phyloP scores from a whole-genome alignment of 169 alveolate species.

The Plasmodium cynomolgi region DNA sequence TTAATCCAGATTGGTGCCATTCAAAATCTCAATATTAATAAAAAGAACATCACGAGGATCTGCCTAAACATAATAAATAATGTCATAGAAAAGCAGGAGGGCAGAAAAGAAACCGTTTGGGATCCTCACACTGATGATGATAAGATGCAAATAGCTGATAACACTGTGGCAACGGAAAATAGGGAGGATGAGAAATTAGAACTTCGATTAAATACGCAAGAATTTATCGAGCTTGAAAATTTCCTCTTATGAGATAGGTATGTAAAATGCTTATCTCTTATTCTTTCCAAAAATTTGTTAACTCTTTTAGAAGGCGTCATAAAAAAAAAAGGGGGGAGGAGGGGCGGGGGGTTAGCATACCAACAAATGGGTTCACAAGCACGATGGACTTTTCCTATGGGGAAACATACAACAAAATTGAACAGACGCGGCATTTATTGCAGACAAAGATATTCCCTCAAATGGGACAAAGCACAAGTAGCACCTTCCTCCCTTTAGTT shows the following conservation, averaged over 20 bases:
- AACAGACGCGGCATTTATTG: background rate
- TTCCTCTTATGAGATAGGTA: conserved; percentile 18
- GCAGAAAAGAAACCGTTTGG: background rate
- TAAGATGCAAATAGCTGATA: background rate
- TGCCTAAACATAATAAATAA: conserved; percentile 41
- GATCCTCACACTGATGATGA: background rate
- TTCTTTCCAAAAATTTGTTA: background rate
- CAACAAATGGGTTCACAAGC: background rate
- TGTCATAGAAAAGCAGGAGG: conserved; percentile 45
- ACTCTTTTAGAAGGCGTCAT: background rate
- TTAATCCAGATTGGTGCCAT: background rate
- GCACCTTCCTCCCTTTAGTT: background rate
- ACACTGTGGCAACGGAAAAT: background rate
- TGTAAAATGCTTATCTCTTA: background rate
- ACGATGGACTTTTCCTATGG: background rate
- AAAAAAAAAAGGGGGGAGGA: background rate
- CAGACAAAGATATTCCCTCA: background rate
- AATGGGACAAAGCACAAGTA: background rate
- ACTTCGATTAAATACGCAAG: conserved; percentile 61
- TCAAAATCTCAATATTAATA: background rate
- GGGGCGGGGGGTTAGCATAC: background rate
- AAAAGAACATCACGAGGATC: background rate
- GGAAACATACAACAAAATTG: background rate
- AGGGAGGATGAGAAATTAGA: conserved; percentile 9
- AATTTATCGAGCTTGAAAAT: conserved; percentile 63